A percentile compares a stretch with the other conserved stretches of the same genome.
phyloP scores from a whole-genome alignment of 495 filamentous ascomycete genomes.

The Parachaetomium inaequale region DNA sequence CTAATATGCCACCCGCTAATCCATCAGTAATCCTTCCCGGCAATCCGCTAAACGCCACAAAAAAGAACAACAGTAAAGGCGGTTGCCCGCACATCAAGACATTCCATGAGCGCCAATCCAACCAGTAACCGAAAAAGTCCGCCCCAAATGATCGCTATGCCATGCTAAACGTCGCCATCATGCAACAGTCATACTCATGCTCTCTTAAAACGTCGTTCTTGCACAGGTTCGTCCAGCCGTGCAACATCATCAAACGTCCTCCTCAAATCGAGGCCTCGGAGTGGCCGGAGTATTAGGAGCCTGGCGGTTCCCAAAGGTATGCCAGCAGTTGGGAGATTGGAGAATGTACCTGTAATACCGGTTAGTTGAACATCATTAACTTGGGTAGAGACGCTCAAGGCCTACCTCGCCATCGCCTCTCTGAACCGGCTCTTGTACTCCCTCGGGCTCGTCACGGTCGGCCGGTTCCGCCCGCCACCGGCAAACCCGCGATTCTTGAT shows the following conservation, averaged over 20 bases:
- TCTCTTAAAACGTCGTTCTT: not conserved
- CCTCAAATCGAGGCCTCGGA: slow-evolving; percentile 34
- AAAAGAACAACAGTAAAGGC: not conserved
- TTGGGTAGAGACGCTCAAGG: slow-evolving; percentile 36
- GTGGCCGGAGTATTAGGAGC: slow-evolving; percentile 18
- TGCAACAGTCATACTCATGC: not conserved
- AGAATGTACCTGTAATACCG: slow-evolving; percentile 44
- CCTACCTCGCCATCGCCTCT: slow-evolving; percentile 94
- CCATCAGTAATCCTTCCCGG: not conserved
- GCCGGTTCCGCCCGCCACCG: slow-evolving; percentile 78
- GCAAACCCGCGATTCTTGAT: slow-evolving; percentile 93
- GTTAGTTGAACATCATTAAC: not conserved
- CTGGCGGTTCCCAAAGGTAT: slow-evolving; percentile 37
- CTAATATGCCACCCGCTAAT: not conserved
- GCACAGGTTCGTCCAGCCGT: not conserved
- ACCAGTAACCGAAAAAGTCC: not conserved
- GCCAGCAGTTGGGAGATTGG: slow-evolving; percentile 50
- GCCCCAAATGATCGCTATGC: slow-evolving; percentile 1
- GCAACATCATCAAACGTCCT: slow-evolving; percentile 15
- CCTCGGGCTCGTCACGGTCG: slow-evolving; percentile 94
- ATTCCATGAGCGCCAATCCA: not conserved
- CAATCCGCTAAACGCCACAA: not conserved
- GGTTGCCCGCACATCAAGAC: not conserved
- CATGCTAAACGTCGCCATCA: not conserved
- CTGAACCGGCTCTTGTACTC: slow-evolving; percentile 96